Conservation (phyloP, 2,329 filamentous ascomycete genomes). For the Epichloe hybrida region DNA sequence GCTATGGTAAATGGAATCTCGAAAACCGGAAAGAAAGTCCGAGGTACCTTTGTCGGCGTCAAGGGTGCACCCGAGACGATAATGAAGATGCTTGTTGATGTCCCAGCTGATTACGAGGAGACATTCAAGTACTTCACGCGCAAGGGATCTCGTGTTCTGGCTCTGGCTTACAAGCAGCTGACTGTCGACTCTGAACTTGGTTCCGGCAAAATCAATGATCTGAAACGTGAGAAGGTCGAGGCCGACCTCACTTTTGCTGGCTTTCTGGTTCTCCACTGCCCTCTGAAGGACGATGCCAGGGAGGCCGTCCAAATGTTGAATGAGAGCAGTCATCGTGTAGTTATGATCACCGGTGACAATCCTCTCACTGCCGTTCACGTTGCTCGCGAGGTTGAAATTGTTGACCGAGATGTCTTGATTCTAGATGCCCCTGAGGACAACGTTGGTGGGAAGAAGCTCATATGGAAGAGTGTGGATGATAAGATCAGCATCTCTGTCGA, state of each 20-base stretch:
- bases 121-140: conserved; percentile 97
- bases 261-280: conserved; percentile 89
- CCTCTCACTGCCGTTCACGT: conserved; percentile 93
- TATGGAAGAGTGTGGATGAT: conserved; percentile 94
- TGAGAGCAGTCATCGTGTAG: conserved; percentile 93
- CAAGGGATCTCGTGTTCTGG: conserved; percentile 86
- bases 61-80: conserved; percentile 99
- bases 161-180: conserved; percentile 87
- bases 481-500: conserved; percentile 77
- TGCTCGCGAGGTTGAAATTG: conserved; percentile 89
- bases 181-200: conserved; percentile 70
- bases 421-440: conserved; percentile 90
- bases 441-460: conserved; percentile 61
- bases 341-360: conserved; percentile 99
- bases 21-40: conserved; percentile 60
- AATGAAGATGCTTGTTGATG: conserved; percentile 73
- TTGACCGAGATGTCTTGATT: conserved; percentile 89
- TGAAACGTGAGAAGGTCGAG: conserved; percentile 89
- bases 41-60: conserved; percentile 82
- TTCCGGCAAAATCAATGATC: conserved; percentile 74
- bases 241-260: conserved; percentile 76
- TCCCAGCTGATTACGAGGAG: conserved; percentile 85
- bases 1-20: conserved; percentile 67
- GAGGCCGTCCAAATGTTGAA: conserved; percentile 93
- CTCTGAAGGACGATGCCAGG: conserved; percentile 90